Conservation (phyloP, 768 basidiomycete species). For the Infundibulicybe gibba region DNA sequence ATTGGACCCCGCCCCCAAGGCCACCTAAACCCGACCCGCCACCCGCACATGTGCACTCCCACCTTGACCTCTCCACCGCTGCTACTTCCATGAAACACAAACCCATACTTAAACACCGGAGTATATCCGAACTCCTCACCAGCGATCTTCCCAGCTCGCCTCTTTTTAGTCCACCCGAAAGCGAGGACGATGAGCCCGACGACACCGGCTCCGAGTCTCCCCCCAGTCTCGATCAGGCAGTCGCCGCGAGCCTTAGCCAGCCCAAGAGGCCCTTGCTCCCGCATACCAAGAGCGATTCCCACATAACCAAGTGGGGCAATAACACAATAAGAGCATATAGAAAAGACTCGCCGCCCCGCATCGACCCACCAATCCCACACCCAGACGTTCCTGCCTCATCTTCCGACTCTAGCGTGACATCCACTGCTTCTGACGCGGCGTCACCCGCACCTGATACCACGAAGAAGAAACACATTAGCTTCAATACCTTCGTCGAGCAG, state of each 20-base stretch:
- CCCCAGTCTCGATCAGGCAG: neutral
- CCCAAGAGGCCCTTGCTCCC: constrained; percentile 55
- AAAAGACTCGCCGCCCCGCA: constrained; percentile 71
- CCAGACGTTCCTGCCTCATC: constrained; percentile 1
- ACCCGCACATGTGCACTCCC: constrained; percentile 18
- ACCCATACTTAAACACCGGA: constrained; percentile 95
- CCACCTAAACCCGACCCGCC: constrained; percentile 15
- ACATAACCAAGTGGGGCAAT: constrained; percentile 55
- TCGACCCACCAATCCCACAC: constrained; percentile 33
- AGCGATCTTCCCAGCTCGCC: constrained; percentile 65
- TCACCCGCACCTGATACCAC: constrained; percentile 18
- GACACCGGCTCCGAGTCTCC: constrained; percentile 9
- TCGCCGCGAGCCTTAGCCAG: constrained; percentile 12
- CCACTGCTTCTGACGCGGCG: too few relatives aligned
- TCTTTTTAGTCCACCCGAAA: constrained; percentile 56
- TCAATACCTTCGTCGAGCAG: constrained; percentile 98
- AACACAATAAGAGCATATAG: constrained; percentile 41
- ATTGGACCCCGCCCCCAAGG: constrained; percentile 68
- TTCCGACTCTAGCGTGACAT: too few relatives aligned
- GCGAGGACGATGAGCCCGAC: constrained; percentile 44
- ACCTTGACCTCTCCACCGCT: constrained; percentile 43
- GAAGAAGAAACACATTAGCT: constrained; percentile 89
- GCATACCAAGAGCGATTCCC: constrained; percentile 89
- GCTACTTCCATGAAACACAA: constrained; percentile 40
- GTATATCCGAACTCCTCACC: constrained; percentile 85